These are phyloP conservation scores for Sordariomycetes sp. DNA, from an alignment of 2,329 filamentous ascomycete species.

Conservation along the genomic window DNA sequence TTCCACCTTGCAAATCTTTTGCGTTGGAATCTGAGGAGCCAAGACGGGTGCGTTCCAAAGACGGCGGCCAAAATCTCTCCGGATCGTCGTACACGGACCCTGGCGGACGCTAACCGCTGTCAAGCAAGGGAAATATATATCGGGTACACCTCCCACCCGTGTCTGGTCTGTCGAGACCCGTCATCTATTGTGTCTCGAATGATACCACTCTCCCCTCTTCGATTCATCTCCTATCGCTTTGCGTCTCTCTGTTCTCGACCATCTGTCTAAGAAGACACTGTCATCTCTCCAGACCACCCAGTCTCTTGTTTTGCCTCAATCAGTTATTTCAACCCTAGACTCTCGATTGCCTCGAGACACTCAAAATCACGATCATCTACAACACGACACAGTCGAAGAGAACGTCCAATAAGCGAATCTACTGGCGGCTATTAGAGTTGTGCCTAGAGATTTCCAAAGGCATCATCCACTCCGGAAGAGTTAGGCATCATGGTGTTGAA, in stretches of 20 bases:
- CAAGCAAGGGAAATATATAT: background rate
- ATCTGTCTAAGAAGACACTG: background rate
- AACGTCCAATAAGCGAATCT: background rate
- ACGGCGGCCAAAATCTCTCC: background rate
- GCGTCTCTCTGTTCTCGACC: background rate
- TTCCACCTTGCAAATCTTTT: background rate
- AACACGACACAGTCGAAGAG: background rate
- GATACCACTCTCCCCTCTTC: background rate
- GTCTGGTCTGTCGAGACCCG: background rate
- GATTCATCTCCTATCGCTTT: background rate
- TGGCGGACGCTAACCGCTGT: background rate
- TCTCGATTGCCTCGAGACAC: background rate
- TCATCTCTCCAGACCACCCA: background rate
- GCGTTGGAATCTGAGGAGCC: background rate
- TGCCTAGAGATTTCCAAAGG: background rate
- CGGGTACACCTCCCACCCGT: background rate
- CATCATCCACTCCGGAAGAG: background rate
- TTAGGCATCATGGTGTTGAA: background rate
- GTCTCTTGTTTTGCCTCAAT: background rate
- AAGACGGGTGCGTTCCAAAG: background rate
- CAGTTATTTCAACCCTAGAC: background rate
- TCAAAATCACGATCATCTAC: background rate
- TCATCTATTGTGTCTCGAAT: conserved; percentile 3
- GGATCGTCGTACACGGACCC: background rate
- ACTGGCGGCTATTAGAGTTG: background rate